Base-by-base conservation (phyloP, 208 protist genomes). In the Pavlovales sp. region DNA sequence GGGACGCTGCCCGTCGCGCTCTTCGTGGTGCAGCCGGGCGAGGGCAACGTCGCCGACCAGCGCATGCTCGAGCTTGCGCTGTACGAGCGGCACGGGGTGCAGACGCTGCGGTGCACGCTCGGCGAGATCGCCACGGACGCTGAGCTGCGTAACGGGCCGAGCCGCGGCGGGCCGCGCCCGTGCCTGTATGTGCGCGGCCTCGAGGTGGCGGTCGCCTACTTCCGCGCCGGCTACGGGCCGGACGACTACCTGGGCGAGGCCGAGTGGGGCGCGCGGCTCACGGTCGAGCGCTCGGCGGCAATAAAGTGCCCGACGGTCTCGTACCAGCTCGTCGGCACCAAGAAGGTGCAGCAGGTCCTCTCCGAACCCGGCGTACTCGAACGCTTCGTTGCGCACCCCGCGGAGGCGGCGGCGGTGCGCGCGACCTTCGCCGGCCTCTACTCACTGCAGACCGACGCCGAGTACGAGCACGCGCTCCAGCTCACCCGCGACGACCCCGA, bases 11-110 rank as follows among this genome's bases (percentile, higher is more conserved):
- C 44, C 26, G 38, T 32, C 36, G 46, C 76, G 22, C 39, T 82
- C 37, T 84, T 82, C 11, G 76, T 82, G 78, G 77, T 80, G 47
- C 76, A 89, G 78, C 75, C 76, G 42, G 40, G 44, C 32, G 86
- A 89, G 57, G 2, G 86, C n/a, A 89, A 89, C 86, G 57, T 89
- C 18, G 30, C 40, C 86, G 86, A 89, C 57, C 86, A 89, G 78
- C 75, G 46, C 26, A 14, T 44, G 44, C 14, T 84, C 57, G 78
- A 84, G 78, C 8, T 34, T 32, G 14, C 18, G 38, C 46, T 89
- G 14, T 88, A 40, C 47, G 18, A 39, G 26, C 22, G 11, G 46
- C 85, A 79, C 44, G 10, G 46, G 34, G 85, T 88, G 75, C 82
- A 2, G 36, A 14, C 28, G 44, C 5, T 84, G 4, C n/a, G 40